Evolutionary conservation across 2,329 filamentous ascomycete genomes (phyloP).

Genomic region (Fragosphaeria purpurea): DNA sequence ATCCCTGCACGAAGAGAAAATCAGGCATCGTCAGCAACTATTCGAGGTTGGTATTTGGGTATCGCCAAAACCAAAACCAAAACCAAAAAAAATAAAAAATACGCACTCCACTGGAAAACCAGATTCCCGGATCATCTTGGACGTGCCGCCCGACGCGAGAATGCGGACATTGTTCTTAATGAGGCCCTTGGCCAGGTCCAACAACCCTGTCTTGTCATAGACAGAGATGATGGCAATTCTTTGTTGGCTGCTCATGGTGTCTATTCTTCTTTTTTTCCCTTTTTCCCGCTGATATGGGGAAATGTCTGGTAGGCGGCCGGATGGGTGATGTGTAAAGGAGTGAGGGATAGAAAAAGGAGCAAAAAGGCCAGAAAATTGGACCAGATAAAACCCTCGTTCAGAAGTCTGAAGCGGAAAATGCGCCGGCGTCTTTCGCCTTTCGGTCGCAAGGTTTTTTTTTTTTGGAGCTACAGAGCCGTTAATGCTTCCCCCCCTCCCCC

Average conservation of each 20-base stretch:
- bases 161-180: constrained; percentile 84
- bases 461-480: too few species aligned
- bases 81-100: background rate
- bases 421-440: background rate
- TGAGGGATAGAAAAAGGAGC: too few species aligned
- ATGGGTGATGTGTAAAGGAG: too few species aligned
- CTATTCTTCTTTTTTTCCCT: background rate
- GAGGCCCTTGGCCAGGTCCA: constrained; percentile 86
- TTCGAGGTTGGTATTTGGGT: too few species aligned
- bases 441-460: background rate
- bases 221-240: constrained; percentile 87
- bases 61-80: background rate
- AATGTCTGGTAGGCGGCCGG: too few species aligned
- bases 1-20: constrained; percentile 50
- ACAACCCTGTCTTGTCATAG: constrained; percentile 94
- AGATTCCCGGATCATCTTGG: constrained; percentile 92
- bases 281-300: background rate
- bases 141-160: constrained; percentile 87
- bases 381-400: too few species aligned
- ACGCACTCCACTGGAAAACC: constrained; percentile 88
- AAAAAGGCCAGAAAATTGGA: too few species aligned
- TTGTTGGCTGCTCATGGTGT: constrained; percentile 32
- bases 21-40: background rate
- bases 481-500: too few species aligned
- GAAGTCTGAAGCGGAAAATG: too few species aligned